A percentile compares a stretch with the other conserved stretches of the same genome.
Conservation (phyloP, 306 rosid genomes). For the Neltuma alba region DNA sequence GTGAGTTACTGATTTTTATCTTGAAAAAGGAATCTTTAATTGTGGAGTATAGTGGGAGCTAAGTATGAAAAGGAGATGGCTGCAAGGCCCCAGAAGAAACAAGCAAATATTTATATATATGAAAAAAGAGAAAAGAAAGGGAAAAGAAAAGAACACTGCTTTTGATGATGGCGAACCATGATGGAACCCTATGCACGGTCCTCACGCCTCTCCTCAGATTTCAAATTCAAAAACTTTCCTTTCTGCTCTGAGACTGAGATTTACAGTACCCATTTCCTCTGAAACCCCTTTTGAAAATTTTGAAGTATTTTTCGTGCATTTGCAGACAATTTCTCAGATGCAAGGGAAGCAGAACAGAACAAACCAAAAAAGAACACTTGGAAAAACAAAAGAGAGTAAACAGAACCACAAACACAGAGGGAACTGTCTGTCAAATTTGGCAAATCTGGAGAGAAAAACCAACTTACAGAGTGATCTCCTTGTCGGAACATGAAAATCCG, state of each 20-base stretch:
- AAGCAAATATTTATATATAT: not conserved
- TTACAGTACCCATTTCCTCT: not conserved
- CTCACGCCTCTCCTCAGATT: constrained; percentile 15
- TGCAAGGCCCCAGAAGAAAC: not conserved
- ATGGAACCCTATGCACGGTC: constrained; percentile 21
- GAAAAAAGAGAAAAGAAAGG: not conserved
- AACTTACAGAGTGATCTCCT: constrained; percentile 67
- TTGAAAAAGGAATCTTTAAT: constrained; percentile 18
- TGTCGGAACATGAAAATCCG: constrained; percentile 46
- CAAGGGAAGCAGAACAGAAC: not conserved
- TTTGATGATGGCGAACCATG: constrained; percentile 29
- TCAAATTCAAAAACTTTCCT: constrained; percentile 17
- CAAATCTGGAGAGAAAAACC: not conserved
- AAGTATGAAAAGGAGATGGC: constrained; percentile 1
- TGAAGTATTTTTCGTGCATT: not conserved
- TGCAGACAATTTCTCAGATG: not conserved
- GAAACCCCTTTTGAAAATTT: not conserved
- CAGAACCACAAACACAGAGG: not conserved
- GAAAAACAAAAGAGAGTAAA: not conserved
- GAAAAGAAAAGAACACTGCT: not conserved
- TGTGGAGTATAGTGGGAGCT: not conserved
- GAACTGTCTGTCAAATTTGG: not conserved
- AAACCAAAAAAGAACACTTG: not conserved
- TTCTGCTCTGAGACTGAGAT: not conserved
- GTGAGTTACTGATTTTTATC: not conserved